Evolutionary conservation across 441 rosid genomes (phyloP).

Genomic region (Pelargonium australe): DNA sequence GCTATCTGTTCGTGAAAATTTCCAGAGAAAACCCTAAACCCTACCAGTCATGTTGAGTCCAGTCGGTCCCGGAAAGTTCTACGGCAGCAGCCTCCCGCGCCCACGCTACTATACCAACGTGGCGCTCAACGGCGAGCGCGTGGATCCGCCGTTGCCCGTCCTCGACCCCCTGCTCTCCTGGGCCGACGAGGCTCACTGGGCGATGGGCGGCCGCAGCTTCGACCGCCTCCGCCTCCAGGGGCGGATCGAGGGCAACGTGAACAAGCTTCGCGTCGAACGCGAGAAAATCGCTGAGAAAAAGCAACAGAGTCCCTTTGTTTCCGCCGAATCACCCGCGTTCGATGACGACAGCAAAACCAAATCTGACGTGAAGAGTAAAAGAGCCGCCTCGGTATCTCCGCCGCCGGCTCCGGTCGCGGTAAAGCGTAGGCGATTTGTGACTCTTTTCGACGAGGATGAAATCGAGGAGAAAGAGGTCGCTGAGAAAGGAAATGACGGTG

Average conservation of each 20-base stretch:
- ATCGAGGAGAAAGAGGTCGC: slow-evolving; percentile 24
- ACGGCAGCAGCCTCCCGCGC: slow-evolving; percentile 84
- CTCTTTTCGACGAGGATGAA: slow-evolving; percentile 36
- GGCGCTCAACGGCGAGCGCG: slow-evolving; percentile 38
- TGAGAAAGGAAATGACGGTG: slow-evolving; percentile 12
- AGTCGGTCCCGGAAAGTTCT: slow-evolving; percentile 62
- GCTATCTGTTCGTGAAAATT: too few relatives aligned
- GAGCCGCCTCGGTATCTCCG: slow-evolving; percentile 38
- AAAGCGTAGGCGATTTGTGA: slow-evolving; percentile 48
- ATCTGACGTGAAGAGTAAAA: slow-evolving; percentile 15
- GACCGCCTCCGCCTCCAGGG: slow-evolving; percentile 81
- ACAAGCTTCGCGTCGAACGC: slow-evolving; percentile 45
- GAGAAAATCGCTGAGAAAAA: slow-evolving; percentile 26
- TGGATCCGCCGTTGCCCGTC: slow-evolving; percentile 62
- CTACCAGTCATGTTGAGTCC: slow-evolving; percentile 42
- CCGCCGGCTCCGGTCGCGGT: slow-evolving; percentile 53
- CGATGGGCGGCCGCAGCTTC: slow-evolving; percentile 91
- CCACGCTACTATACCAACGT: slow-evolving; percentile 62
- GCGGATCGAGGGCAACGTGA: slow-evolving; percentile 67
- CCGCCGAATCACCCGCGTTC: too few relatives aligned
- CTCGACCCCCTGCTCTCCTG: slow-evolving; percentile 73
- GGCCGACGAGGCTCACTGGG: slow-evolving; percentile 96
- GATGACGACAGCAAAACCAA: background rate
- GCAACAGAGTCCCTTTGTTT: background rate
- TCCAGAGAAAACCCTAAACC: too few relatives aligned